Percentiles rank a stretch among this genome's conserved stretches.
These are phyloP conservation scores for Flaveria ramosissima DNA, from an alignment of 129 eudicot genomes.

Conservation along the genomic window DNA sequence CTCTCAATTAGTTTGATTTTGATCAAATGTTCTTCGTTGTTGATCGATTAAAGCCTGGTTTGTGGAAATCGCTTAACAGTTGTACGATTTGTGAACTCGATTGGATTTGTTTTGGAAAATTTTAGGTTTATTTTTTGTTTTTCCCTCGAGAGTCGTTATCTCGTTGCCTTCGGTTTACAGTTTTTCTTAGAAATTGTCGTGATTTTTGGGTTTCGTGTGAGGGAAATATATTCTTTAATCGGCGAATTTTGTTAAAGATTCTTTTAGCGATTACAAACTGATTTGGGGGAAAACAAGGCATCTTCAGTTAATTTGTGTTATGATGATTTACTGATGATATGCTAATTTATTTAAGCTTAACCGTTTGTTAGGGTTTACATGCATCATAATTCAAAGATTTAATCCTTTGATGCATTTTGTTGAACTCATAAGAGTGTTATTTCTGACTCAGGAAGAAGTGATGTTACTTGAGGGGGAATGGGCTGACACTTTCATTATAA, in stretches of 20 bases:
- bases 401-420: background rate
- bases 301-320: slow-evolving; percentile 1
- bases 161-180: background rate
- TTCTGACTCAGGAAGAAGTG: slow-evolving; percentile 27
- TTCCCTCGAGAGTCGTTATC: background rate
- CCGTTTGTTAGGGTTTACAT: background rate
- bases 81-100: background rate
- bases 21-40: background rate
- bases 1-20: background rate
- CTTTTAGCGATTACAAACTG: background rate
- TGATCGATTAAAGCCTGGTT: slow-evolving; percentile 1
- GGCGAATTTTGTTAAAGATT: slow-evolving; percentile 1
- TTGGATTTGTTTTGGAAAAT: background rate
- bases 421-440: background rate
- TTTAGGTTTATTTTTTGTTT: no score
- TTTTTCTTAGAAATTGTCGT: background rate
- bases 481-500: background rate
- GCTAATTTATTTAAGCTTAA: background rate
- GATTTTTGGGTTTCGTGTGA: background rate
- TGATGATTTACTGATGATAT: background rate
- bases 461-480: background rate
- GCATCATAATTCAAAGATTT: background rate
- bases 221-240: background rate
- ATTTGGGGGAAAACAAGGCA: background rate
- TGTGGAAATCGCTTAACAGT: background rate